Evolutionary conservation across 768 basidiomycete species (phyloP).

Genomic region (Rhizopogon roseolus): DNA sequence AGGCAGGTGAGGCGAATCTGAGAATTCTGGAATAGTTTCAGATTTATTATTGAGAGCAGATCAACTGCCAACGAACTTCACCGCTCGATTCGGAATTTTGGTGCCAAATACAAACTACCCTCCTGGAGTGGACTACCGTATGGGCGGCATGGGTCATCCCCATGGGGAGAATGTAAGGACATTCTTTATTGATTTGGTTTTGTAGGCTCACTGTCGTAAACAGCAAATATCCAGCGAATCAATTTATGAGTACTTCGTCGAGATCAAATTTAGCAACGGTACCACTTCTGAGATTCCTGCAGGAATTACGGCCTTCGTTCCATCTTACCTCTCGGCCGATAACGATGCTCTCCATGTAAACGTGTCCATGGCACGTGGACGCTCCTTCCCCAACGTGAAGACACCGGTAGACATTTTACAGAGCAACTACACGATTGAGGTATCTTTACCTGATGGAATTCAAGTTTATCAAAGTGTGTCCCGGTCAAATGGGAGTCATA

Average conservation of each 20-base stretch:
- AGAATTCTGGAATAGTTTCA: slow-evolving; percentile 1
- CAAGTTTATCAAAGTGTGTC: not conserved
- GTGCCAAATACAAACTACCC: slow-evolving; percentile 20
- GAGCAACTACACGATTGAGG: slow-evolving; percentile 6
- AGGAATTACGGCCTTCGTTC: slow-evolving; percentile 1
- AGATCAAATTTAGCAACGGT: slow-evolving; percentile 11
- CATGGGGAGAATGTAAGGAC: too few relatives aligned
- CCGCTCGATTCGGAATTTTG: slow-evolving; percentile 7
- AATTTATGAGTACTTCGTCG: slow-evolving; percentile 16
- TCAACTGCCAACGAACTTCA: not conserved
- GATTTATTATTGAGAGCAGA: not conserved
- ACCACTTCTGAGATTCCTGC: slow-evolving; percentile 7
- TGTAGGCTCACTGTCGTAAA: not conserved
- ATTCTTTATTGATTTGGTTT: not conserved
- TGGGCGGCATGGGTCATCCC: not conserved
- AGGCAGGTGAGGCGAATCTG: not conserved
- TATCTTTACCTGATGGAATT: not conserved
- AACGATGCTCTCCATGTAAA: not conserved
- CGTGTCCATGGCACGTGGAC: not conserved
- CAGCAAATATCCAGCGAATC: slow-evolving; percentile 2
- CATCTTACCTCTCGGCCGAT: not conserved
- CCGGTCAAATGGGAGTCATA: not conserved
- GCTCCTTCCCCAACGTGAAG: not conserved
- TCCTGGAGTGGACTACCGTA: slow-evolving; percentile 6
- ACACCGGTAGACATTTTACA: not conserved